Conservation (phyloP, 2,329 filamentous ascomycete genomes). For the Diaporthe sp. region DNA sequence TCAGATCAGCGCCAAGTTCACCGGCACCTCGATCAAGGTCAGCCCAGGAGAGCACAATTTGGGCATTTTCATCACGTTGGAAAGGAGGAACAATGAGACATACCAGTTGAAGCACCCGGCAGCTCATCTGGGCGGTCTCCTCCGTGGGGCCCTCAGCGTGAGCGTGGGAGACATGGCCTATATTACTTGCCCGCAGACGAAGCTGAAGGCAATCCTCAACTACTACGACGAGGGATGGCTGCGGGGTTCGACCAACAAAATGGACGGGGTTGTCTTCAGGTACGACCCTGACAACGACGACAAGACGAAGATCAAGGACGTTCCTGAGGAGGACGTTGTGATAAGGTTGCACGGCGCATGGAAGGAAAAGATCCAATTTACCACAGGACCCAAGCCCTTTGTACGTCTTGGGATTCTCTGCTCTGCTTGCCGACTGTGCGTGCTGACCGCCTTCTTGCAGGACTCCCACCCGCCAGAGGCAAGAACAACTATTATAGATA, state of each 20-base stretch:
- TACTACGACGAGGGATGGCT: constrained; percentile 97
- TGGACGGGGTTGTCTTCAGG: constrained; percentile 90
- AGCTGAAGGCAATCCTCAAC: constrained; percentile 90
- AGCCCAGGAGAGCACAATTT: constrained; percentile 93
- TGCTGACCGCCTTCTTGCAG: constrained; percentile 47
- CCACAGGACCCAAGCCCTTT: constrained; percentile 70
- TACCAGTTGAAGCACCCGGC: constrained; percentile 96
- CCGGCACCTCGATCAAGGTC: constrained; percentile 93
- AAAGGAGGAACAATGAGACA: constrained; percentile 85
- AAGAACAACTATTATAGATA: constrained; percentile 85
- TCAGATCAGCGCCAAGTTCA: constrained; percentile 97
- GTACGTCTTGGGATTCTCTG: constrained; percentile 62
- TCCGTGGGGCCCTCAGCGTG: constrained; percentile 89
- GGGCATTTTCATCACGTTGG: constrained; percentile 92
- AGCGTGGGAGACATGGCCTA: constrained; percentile 92
- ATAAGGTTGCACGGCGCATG: constrained; percentile 87
- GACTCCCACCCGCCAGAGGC: constrained; percentile 67
- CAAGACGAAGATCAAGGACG: constrained; percentile 85
- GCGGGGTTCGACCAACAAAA: constrained; percentile 89
- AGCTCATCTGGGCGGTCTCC: constrained; percentile 90
- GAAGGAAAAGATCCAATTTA: constrained; percentile 79
- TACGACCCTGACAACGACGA: constrained; percentile 91
- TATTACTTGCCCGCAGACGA: constrained; percentile 90
- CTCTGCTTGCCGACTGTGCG: constrained; percentile 8
- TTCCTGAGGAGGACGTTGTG: constrained; percentile 86